Base-by-base conservation (phyloP, 768 basidiomycete genomes). In the Dictyophora rubrovolvata region DNA sequence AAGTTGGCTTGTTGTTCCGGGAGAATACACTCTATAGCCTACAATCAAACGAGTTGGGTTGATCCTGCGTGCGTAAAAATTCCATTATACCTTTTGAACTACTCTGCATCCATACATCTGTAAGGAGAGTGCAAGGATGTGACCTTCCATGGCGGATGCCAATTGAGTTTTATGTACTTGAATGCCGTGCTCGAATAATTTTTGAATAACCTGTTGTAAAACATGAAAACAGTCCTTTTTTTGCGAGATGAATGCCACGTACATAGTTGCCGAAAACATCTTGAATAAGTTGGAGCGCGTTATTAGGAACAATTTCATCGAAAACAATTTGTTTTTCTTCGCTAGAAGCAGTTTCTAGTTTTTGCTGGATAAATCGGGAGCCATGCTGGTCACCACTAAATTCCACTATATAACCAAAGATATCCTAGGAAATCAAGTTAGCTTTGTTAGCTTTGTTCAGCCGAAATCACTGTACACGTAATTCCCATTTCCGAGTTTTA, bases 221-320 rank as follows among this genome's bases (percentile, higher is more conserved):
- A 48, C 36, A 50, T 42, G 10, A 3, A 4, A 42, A 42, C 42
- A 12, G 10, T 42, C 14, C 42, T 14, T 9, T 42, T 8, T 23
- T 6, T 5, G 16, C 53, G 17, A 33, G 47, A 8, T 22, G 17
- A 9, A 20, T 22, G 22, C 22, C 28, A 73, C 86, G 64, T 68
- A 91, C 89, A 73, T 96, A 98, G 74, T 98, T 98, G 58, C 94
- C 95, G 68, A 95, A 98, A 49, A 96, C 89, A 68, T 96, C 92
- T 65, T 86, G 86, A 61, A 93, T 87, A 56, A 97, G 77, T 55
- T 84, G 80, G 51, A 93, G 70, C 4, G 83, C 78, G 66, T 86
- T 83, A 48, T 79, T 71, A 21, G 92, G 90, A 20, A 89, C 79
- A 64, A 97, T 89, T 73, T 98, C 95, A 53, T 88, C 84, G 62